Evolutionary conservation across 2,329 filamentous ascomycete species (phyloP).

Genomic region (Fusarium sp.): DNA sequence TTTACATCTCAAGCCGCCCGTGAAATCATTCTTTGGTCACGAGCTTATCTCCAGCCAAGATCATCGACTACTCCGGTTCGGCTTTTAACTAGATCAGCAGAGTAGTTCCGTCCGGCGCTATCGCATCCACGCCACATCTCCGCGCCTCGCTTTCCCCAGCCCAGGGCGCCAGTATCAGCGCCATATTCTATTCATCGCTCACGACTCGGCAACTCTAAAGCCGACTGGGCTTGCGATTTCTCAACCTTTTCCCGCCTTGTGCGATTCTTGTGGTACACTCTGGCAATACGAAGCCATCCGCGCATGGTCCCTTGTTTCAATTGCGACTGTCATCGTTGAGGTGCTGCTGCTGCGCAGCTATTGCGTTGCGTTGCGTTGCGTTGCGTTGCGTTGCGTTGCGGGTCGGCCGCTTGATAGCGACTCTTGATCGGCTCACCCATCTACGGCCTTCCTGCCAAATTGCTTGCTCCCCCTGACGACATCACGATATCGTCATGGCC

Average conservation of each 20-base stretch:
- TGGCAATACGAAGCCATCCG: conserved; percentile 27
- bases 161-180: conserved; percentile 19
- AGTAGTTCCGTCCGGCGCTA: conserved; percentile 41
- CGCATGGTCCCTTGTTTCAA: conserved; percentile 46
- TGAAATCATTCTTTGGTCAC: background rate
- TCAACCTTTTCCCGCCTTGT: conserved; percentile 9
- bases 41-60: conserved; percentile 7
- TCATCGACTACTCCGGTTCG: conserved; percentile 18
- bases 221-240: conserved; percentile 25
- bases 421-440: conserved; percentile 43
- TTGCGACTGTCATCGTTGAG: conserved; percentile 49
- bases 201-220: conserved; percentile 36
- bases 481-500: conserved; percentile 60
- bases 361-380: conserved; percentile 20
- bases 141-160: conserved; percentile 42
- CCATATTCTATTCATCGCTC: conserved; percentile 30
- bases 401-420: conserved; percentile 48
- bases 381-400: conserved; percentile 25
- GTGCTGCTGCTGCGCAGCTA: conserved; percentile 54
- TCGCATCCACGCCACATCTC: conserved; percentile 46
- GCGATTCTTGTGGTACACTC: conserved; percentile 16
- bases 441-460: conserved; percentile 28
- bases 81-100: conserved; percentile 36
- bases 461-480: conserved; percentile 31
- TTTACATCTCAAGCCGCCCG: conserved; percentile 7